Conservation (phyloP, 495 filamentous ascomycete genomes). For the Xylaria curta region DNA sequence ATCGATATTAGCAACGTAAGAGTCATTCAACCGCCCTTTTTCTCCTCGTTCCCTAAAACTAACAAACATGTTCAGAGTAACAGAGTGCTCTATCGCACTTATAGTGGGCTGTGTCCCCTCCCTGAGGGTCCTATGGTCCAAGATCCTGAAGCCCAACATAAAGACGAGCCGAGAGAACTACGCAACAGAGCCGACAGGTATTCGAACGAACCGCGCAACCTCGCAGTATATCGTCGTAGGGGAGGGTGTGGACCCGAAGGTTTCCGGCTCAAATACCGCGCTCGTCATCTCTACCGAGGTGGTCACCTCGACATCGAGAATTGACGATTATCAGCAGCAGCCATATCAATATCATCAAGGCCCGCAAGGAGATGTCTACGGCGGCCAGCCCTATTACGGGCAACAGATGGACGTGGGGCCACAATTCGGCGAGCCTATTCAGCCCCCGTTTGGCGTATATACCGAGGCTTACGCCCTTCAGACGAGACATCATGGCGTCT, state of each 20-base stretch:
- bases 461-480: slow-evolving; percentile 15
- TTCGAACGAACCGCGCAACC: neutral
- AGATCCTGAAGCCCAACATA: slow-evolving; percentile 17
- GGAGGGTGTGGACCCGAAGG: slow-evolving; percentile 5
- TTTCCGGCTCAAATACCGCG: neutral
- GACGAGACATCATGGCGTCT: slow-evolving; percentile 3
- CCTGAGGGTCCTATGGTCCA: slow-evolving; percentile 21
- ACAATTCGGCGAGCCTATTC: neutral
- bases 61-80: neutral
- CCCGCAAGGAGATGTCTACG: neutral
- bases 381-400: neutral
- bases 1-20: slow-evolving; percentile 25
- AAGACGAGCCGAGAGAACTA: neutral
- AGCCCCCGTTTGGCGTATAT: slow-evolving; percentile 22
- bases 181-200: slow-evolving; percentile 6
- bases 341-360: neutral
- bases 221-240: slow-evolving; percentile 16
- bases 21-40: neutral
- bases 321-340: neutral
- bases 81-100: slow-evolving; percentile 18
- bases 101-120: slow-evolving; percentile 28
- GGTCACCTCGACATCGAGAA: neutral
- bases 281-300: slow-evolving; percentile 22
- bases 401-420: neutral
- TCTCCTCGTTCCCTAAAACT: neutral